Base-by-base conservation (phyloP, 2,329 filamentous ascomycete genomes). In the Fusarium clavum region DNA sequence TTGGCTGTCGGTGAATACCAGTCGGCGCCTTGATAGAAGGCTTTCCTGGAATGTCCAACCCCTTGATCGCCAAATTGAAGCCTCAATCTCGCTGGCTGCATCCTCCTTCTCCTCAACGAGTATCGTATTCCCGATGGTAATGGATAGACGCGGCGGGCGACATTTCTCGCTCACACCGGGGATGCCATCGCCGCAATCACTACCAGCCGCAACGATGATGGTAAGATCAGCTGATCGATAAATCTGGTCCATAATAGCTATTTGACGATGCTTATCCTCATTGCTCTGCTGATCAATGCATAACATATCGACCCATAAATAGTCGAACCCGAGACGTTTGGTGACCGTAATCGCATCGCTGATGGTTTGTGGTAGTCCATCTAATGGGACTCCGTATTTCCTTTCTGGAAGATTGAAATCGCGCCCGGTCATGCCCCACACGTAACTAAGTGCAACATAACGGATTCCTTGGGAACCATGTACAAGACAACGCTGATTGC, bases 361-460 rank as follows among this genome's bases (percentile, higher is more conserved):
- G 2, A 38, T 38, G n/a, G 34, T 38, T 4, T 18, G 34, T 4
- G 34, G 34, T 7, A 38, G 34, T n/a, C 5, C 5, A 7, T 6
- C 1, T 1, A 38, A n/a, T n/a, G 18, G 9, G 6, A 38, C 18
- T 7, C 34, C 34, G 18, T n/a, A 38, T 0, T 6, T 6, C 2
- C 34, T n/a, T 4, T n/a, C 10, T 3, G 34, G 18, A 12, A n/a
- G 18, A 0, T 4, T n/a, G 6, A 38, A 38, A 4, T n/a, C 4
- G 9, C 34, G 18, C 6, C 34, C 34, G 1, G 18, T 12, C 10
- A n/a, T n/a, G 18, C 34, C 34, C 34, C 34, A 38, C 4, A 38
- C 34, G 34, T 38, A 38, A 6, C 34, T 38, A 2, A 38, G 34
- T 11, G 34, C 34, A 38, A n/a, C 34, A 4, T 38, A 38, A 10